Evolutionary conservation across 1,284 basidiomycete species (phyloP), one percentile per base, ranked within the genome.

Genomic region (Sporisorium sorghi): DNA sequence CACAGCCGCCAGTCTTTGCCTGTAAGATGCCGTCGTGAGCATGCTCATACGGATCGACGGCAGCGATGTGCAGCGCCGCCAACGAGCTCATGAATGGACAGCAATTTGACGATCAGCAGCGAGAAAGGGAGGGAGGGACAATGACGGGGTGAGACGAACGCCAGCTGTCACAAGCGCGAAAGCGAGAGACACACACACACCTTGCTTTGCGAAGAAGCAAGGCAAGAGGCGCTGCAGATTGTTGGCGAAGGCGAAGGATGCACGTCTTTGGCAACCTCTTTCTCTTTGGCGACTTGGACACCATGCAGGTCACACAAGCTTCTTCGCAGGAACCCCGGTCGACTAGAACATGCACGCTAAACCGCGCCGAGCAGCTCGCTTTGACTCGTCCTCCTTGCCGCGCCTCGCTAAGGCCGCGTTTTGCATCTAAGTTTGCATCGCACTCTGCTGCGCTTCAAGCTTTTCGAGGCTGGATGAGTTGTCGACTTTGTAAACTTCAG

Each of bases 161-260:
- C 47, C 52, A 62, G 28, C 59, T 61, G 59, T 61, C 59, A 61
- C 49, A 15, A 48, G 39, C 40, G 28, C 32, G 49, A 30, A 19
- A 24, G 10, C 23, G 42, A 44, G 42, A 44, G 10, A 26, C 3
- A 26, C 15, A 14, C n/a, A n/a, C n/a, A n/a, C n/a, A n/a, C n/a
- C 11, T 44, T 30, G 5, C n/a, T 40, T 40, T 40, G 37, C 37
- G n/a, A 46, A 46, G 26, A 54, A 47, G 14, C 33, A 33, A 33
- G 35, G 15, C n/a, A n/a, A 37, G 2, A 17, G 46, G 43, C 37
- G 37, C n/a, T n/a, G n/a, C n/a, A n/a, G n/a, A n/a, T n/a, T n/a
- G n/a, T n/a, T n/a, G n/a, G n/a, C n/a, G n/a, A n/a, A n/a, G n/a
- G n/a, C n/a, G n/a, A n/a, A 40, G 37, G n/a, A 40, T 19, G 37